A percentile compares a stretch with the other conserved stretches of the same genome.
phyloP scores from a whole-genome alignment of 139 green algal genomes.

The Pleodorina starrii region DNA sequence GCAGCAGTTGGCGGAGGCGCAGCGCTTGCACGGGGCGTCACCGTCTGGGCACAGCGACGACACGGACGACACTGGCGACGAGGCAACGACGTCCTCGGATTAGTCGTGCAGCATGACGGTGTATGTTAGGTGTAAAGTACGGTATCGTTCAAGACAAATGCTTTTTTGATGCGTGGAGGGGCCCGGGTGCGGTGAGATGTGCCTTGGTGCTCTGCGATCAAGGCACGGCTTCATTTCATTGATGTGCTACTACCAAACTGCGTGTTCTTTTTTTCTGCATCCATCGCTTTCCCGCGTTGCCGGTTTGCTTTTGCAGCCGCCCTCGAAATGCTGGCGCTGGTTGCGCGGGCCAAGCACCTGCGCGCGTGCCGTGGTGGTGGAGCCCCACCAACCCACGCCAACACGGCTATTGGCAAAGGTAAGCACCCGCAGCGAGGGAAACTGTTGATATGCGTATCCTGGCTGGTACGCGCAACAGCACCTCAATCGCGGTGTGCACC shows the following conservation, averaged over 20 bases:
- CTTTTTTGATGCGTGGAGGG: neutral
- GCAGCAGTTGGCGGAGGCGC: constrained; percentile 21
- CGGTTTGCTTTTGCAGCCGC: constrained; percentile 19
- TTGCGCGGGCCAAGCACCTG: constrained; percentile 14
- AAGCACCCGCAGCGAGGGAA: constrained; percentile 37
- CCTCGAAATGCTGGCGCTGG: neutral
- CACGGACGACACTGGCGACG: neutral
- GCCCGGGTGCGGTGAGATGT: neutral
- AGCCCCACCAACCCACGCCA: neutral
- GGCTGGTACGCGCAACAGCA: constrained; percentile 37
- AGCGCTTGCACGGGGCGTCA: neutral
- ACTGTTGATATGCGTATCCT: constrained; percentile 43
- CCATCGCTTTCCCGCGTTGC: neutral
- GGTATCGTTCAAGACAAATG: no score
- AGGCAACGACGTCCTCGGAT: constrained; percentile 9
- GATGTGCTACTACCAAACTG: neutral
- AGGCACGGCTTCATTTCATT: neutral
- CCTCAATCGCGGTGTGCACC: constrained; percentile 33
- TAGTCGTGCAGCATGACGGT: neutral
- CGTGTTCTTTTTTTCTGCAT: neutral
- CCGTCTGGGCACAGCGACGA: constrained; percentile 7
- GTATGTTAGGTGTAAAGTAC: neutral
- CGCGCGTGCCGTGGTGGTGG: constrained; percentile 13
- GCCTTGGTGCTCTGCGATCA: no score
- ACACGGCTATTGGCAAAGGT: neutral